Percentiles rank a stretch among this genome's conserved stretches.
These are phyloP conservation scores for Pichia paraexigua DNA, from an alignment of 805 yeast species.

Conservation along the genomic window DNA sequence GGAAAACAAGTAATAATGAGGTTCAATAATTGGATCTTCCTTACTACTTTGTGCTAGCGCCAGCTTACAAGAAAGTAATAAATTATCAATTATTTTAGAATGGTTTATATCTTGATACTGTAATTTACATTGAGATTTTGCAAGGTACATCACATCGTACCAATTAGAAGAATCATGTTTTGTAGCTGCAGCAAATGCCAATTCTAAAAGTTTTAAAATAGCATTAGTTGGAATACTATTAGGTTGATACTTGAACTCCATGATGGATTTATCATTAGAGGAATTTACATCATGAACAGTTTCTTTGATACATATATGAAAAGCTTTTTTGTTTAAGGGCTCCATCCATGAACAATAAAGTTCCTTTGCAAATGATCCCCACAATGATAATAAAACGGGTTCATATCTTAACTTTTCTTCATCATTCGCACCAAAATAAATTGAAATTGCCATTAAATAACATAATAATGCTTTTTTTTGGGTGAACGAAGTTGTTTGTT, in stretches of 20 bases:
- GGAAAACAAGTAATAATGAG: constrained; percentile 62
- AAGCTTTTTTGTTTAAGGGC: constrained; percentile 61
- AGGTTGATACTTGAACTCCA: not conserved
- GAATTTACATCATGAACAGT: too few species aligned
- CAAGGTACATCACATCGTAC: constrained; percentile 49
- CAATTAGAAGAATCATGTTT: constrained; percentile 44
- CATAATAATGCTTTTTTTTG: constrained; percentile 69
- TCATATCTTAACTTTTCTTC: constrained; percentile 19
- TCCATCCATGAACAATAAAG: constrained; percentile 48
- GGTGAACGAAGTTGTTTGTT: constrained; percentile 47
- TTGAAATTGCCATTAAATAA: constrained; percentile 62
- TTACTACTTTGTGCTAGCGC: constrained; percentile 33
- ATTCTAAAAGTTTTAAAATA: constrained; percentile 29
- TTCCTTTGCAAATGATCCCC: constrained; percentile 50
- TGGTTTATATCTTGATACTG: constrained; percentile 13
- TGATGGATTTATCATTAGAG: not conserved
- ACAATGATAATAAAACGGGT: constrained; percentile 36
- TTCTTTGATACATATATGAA: constrained; percentile 27
- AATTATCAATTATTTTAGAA: constrained; percentile 31
- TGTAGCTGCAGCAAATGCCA: constrained; percentile 41
- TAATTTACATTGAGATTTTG: constrained; percentile 52
- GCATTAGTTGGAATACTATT: constrained; percentile 11
- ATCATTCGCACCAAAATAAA: constrained; percentile 21
- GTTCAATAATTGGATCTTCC: constrained; percentile 61
- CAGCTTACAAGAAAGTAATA: constrained; percentile 37